Evolutionary conservation across 78 protist genomes (phyloP).

Genomic region (slime mould (Dictyostelium discoideum)): DNA sequence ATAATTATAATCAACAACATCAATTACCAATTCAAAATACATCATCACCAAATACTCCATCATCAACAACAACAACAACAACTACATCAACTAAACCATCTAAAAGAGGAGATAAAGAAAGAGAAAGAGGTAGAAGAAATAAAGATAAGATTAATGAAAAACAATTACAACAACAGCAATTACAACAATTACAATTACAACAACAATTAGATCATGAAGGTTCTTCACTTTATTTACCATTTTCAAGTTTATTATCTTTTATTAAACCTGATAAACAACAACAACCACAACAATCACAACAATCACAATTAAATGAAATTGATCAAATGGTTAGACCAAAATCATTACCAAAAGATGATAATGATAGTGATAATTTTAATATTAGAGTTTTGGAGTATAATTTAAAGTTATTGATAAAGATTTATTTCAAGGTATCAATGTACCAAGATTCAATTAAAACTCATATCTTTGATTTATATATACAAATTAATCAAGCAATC

Average conservation of each 20-base stretch:
- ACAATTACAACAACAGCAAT: not conserved
- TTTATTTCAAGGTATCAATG: not conserved
- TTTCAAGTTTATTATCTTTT: slow-evolving; percentile 8
- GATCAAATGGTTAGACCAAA: not conserved
- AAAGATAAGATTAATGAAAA: not conserved
- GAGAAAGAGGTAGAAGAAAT: not conserved
- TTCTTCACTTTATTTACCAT: not conserved
- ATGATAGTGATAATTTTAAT: slow-evolving; percentile 36
- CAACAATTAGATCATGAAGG: not conserved
- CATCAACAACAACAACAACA: not conserved
- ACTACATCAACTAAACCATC: not conserved
- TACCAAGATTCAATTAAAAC: not conserved
- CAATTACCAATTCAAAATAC: not conserved
- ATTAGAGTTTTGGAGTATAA: slow-evolving; percentile 30
- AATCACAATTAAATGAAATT: not conserved
- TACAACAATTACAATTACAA: not conserved
- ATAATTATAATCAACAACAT: slow-evolving; percentile 9
- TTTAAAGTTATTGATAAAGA: slow-evolving; percentile 8
- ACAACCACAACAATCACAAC: not conserved
- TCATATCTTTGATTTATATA: not conserved
- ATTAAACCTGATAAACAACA: not conserved
- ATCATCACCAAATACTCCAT: not conserved
- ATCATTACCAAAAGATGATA: slow-evolving; percentile 29
- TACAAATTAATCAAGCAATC: not conserved
- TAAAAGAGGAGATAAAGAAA: slow-evolving; percentile 1